phyloP scores from a whole-genome alignment of 2,329 filamentous ascomycete genomes.

The Aspergillus transmontanensis region DNA sequence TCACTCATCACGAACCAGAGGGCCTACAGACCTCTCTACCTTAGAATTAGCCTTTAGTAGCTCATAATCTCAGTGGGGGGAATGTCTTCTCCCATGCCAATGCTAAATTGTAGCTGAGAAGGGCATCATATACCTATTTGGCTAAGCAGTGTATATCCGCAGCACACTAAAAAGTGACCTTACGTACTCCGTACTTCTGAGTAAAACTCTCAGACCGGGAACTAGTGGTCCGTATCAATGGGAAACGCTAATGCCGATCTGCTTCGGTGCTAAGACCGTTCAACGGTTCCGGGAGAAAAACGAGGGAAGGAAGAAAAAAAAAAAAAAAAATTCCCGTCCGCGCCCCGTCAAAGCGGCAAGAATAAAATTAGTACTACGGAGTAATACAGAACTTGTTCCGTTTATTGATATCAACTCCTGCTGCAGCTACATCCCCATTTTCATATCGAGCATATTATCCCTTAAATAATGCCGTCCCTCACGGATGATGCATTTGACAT shows the following conservation, averaged over 20 bases:
- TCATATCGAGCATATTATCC: neutral
- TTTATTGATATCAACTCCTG: neutral
- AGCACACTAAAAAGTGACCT: neutral
- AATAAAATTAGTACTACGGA: neutral
- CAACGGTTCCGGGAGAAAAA: neutral
- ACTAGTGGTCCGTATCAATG: too few relatives aligned
- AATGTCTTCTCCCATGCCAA: too few relatives aligned
- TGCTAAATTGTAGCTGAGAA: too few relatives aligned
- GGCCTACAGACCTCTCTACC: neutral
- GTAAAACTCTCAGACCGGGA: neutral
- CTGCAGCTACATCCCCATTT: neutral
- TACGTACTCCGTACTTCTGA: too few relatives aligned
- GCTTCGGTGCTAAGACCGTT: neutral
- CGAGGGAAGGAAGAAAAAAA: neutral
- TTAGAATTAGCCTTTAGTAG: neutral
- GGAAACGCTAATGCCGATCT: neutral
- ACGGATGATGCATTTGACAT: conserved; percentile 58
- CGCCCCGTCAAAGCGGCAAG: neutral
- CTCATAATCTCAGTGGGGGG: neutral
- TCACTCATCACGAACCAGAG: neutral
- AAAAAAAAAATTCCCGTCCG: too few relatives aligned
- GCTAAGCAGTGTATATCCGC: neutral
- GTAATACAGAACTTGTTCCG: neutral
- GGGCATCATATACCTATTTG: neutral
- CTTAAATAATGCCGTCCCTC: conserved; percentile 48